Conservation (phyloP, 345 rosid species). For the Alliaria petiolata region DNA sequence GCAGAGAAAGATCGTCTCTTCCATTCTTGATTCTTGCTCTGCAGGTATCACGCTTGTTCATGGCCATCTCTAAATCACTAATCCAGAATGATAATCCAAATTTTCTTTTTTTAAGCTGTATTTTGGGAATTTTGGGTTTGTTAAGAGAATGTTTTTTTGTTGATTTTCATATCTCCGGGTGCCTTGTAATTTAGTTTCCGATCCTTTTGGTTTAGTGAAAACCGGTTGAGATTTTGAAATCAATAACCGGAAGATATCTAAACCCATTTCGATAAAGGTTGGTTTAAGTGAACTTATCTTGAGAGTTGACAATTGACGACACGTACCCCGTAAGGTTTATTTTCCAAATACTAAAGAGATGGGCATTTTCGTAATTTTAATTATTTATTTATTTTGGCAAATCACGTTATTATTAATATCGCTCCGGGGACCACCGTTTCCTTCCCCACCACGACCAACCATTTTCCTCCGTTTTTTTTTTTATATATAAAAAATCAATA, state of each 20-base stretch:
- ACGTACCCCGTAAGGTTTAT: neutral
- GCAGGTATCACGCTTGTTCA: slow-evolving; percentile 56
- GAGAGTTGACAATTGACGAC: too few species aligned
- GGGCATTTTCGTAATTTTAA: slow-evolving; percentile 24
- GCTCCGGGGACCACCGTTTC: slow-evolving; percentile 42
- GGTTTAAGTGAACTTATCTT: too few species aligned
- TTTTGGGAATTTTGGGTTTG: too few species aligned
- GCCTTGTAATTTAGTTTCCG: neutral
- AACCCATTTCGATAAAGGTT: too few species aligned
- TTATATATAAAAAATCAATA: neutral
- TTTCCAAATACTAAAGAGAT: neutral
- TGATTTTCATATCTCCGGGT: too few species aligned
- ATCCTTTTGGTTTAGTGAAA: neutral
- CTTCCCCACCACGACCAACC: slow-evolving; percentile 57
- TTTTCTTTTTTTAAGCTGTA: too few species aligned
- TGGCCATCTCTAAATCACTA: too few species aligned
- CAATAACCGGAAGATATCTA: neutral
- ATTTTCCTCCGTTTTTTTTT: slow-evolving; percentile 37
- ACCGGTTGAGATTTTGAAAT: neutral
- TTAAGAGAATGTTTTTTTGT: too few species aligned
- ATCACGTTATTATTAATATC: slow-evolving; percentile 1
- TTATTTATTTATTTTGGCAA: neutral
- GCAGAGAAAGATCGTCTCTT: slow-evolving; percentile 64
- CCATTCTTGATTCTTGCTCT: slow-evolving; percentile 64
- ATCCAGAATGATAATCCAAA: too few species aligned